phyloP scores from a whole-genome alignment of 805 yeast genomes.

The Komagataella pseudopastoris region DNA sequence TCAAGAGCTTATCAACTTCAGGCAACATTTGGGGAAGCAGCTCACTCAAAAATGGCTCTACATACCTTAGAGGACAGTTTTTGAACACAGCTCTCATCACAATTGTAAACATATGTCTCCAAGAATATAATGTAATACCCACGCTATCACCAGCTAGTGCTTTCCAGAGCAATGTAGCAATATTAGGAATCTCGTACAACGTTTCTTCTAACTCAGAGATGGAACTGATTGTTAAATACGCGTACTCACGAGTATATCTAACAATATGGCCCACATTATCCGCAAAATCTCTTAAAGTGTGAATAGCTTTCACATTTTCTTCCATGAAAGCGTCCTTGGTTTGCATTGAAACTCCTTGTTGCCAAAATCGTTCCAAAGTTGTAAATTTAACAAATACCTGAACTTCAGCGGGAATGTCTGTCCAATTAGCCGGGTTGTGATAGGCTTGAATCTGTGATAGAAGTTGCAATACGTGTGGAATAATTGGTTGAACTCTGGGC shows the following conservation, averaged over 20 bases:
- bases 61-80: slow-evolving; percentile 68
- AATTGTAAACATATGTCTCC: slow-evolving; percentile 93
- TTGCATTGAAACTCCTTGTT: slow-evolving; percentile 91
- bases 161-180: slow-evolving; percentile 65
- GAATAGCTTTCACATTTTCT: slow-evolving; percentile 88
- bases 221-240: slow-evolving; percentile 79
- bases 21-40: slow-evolving; percentile 66
- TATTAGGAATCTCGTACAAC: slow-evolving; percentile 71
- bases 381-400: slow-evolving; percentile 85
- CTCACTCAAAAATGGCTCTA: slow-evolving; percentile 57
- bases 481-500: slow-evolving; percentile 82
- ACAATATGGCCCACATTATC: slow-evolving; percentile 95
- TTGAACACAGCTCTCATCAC: slow-evolving; percentile 78
- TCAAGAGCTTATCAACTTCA: slow-evolving; percentile 62
- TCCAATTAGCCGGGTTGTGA: slow-evolving; percentile 90
- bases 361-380: slow-evolving; percentile 94
- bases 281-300: slow-evolving; percentile 90
- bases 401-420: slow-evolving; percentile 73
- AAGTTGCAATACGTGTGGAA: slow-evolving; percentile 82
- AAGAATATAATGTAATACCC: slow-evolving; percentile 87
- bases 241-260: slow-evolving; percentile 92
- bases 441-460: slow-evolving; percentile 87
- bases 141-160: slow-evolving; percentile 77
- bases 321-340: slow-evolving; percentile 89
- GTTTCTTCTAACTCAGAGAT: slow-evolving; percentile 85